These are phyloP conservation scores for Mariannaea elegans DNA, from an alignment of 2,329 filamentous ascomycete genomes.

Conservation along the genomic window DNA sequence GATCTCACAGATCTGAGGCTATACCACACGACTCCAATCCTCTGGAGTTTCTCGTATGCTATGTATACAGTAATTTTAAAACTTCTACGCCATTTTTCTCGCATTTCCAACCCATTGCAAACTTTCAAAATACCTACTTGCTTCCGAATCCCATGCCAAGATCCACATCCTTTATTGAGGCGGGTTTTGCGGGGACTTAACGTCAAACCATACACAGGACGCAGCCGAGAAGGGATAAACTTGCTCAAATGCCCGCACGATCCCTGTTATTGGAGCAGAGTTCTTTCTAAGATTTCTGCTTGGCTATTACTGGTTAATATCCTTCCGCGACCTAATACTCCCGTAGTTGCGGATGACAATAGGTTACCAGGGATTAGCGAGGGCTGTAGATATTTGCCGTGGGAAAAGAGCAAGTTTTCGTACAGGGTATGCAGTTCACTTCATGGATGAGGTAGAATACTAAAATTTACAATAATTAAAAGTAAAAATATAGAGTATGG, in stretches of 20 bases:
- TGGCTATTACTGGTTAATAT: background rate
- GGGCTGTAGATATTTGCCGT: background rate
- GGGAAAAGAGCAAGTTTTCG: background rate
- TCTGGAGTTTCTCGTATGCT: too few species aligned
- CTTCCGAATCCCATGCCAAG: background rate
- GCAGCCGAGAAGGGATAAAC: slow-evolving; percentile 44
- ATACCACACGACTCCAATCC: too few species aligned
- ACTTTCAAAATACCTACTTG: background rate
- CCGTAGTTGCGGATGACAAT: background rate
- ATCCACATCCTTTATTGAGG: slow-evolving; percentile 7
- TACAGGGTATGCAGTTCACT: slow-evolving; percentile 6
- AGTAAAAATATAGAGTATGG: too few species aligned
- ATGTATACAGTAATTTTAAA: too few species aligned
- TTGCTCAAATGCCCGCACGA: slow-evolving; percentile 54
- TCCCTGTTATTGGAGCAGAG: slow-evolving; percentile 24
- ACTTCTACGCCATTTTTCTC: background rate
- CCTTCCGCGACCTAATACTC: background rate
- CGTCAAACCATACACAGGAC: slow-evolving; percentile 15
- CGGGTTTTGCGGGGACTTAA: slow-evolving; percentile 18
- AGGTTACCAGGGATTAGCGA: background rate
- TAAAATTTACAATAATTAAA: too few species aligned
- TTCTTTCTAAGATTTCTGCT: too few species aligned
- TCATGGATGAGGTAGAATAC: too few species aligned
- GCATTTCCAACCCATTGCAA: background rate
- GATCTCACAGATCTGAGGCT: too few species aligned